Evolutionary conservation across 2,329 filamentous ascomycete genomes (phyloP).

Genomic region (Penicillium frequentans): DNA sequence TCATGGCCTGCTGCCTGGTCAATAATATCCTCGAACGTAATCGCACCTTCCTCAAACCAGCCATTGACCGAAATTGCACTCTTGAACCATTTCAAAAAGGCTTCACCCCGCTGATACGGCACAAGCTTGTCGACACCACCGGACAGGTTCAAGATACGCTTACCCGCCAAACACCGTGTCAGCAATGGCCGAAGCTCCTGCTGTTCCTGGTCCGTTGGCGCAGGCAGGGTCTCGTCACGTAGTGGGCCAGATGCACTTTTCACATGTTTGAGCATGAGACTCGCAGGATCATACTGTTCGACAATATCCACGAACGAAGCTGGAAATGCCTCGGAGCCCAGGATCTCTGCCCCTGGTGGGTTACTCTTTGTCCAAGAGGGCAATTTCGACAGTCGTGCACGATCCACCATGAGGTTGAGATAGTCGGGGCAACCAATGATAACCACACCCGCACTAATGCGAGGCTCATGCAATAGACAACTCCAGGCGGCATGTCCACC

Average conservation of each 20-base stretch:
- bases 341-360: slow-evolving; percentile 61
- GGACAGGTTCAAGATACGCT: slow-evolving; percentile 54
- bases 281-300: slow-evolving; percentile 70
- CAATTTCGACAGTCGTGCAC: slow-evolving; percentile 70
- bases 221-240: slow-evolving; percentile 33
- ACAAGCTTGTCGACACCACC: slow-evolving; percentile 62
- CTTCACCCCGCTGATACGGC: slow-evolving; percentile 57
- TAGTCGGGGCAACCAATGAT: slow-evolving; percentile 92
- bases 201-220: slow-evolving; percentile 46
- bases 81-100: slow-evolving; percentile 60
- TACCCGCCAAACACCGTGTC: slow-evolving; percentile 46
- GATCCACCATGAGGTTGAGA: slow-evolving; percentile 73
- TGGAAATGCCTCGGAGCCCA: slow-evolving; percentile 79
- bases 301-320: slow-evolving; percentile 63
- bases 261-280: slow-evolving; percentile 63
- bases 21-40: slow-evolving; percentile 58
- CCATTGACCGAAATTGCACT: slow-evolving; percentile 38
- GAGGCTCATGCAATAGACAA: slow-evolving; percentile 71
- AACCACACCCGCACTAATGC: slow-evolving; percentile 74
- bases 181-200: slow-evolving; percentile 45
- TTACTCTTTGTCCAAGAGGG: slow-evolving; percentile 58
- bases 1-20: slow-evolving; percentile 60
- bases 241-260: slow-evolving; percentile 24
- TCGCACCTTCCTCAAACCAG: slow-evolving; percentile 52
- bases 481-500: slow-evolving; percentile 91